phyloP scores from a whole-genome alignment of 2,329 filamentous ascomycete species.

The Phoma sp. region DNA sequence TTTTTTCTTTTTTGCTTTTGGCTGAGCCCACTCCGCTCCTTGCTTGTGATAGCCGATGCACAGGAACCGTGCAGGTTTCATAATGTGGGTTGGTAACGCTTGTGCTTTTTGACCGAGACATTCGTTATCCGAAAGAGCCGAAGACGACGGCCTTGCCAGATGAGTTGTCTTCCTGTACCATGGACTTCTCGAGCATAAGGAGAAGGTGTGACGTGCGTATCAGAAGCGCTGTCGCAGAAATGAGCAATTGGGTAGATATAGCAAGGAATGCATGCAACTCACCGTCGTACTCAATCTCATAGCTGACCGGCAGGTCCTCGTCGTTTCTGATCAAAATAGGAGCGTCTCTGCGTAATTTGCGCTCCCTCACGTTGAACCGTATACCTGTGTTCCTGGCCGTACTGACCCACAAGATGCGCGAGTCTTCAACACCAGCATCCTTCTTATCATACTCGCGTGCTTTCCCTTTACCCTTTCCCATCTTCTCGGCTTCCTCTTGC shows the following conservation, averaged over 20 bases:
- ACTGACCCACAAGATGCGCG: constrained; percentile 71
- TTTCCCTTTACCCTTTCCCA: constrained; percentile 30
- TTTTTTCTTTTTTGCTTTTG: constrained; percentile 10
- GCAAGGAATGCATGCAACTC: constrained; percentile 29
- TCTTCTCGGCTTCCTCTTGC: constrained; percentile 31
- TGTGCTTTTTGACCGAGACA: constrained; percentile 6
- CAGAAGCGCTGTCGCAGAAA: constrained; percentile 30
- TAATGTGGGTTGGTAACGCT: neutral
- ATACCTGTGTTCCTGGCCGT: constrained; percentile 68
- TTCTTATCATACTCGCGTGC: constrained; percentile 20
- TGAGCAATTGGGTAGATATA: neutral
- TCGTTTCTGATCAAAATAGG: constrained; percentile 64
- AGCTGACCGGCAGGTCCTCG: constrained; percentile 71
- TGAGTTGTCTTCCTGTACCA: constrained; percentile 63
- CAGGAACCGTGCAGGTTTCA: no score
- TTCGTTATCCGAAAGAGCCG: constrained; percentile 52
- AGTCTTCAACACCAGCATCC: constrained; percentile 20
- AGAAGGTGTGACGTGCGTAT: constrained; percentile 42
- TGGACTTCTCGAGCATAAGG: constrained; percentile 66
- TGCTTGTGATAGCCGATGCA: neutral
- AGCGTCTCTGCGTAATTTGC: constrained; percentile 51
- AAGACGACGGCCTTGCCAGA: constrained; percentile 73
- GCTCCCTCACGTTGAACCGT: constrained; percentile 67
- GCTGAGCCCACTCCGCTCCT: no score
- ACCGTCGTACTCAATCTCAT: constrained; percentile 76